Conservation (phyloP, 768 basidiomycete species). For the Suillus placidus region DNA sequence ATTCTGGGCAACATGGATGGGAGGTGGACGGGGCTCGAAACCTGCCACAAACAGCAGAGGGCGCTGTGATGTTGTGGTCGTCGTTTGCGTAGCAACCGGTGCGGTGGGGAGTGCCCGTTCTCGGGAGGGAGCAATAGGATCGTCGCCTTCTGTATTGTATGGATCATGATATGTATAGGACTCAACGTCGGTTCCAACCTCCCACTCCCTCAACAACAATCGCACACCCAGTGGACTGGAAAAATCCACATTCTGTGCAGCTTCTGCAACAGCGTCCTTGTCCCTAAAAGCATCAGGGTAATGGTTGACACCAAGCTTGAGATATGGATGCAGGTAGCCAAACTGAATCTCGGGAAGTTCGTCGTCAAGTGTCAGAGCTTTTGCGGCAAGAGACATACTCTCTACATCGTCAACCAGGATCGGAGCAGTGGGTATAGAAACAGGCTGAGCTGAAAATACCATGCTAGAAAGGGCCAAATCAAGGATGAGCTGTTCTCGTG, state of each 20-base stretch:
- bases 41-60: conserved; percentile 46
- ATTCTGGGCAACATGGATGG: conserved; percentile 12
- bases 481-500: conserved; percentile 61
- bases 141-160: conserved; percentile 44
- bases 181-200: conserved; percentile 52
- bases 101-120: conserved; percentile 15
- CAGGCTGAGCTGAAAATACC: conserved; percentile 52
- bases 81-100: conserved; percentile 23
- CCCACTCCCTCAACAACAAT: conserved; percentile 71
- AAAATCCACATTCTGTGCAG: conserved; percentile 23
- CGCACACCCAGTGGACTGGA: conserved; percentile 56
- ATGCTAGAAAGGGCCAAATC: conserved; percentile 64
- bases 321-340: conserved; percentile 59
- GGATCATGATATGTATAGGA: conserved; percentile 57
- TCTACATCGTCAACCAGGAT: conserved; percentile 42
- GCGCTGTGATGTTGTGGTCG: conserved; percentile 27
- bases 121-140: conserved; percentile 16
- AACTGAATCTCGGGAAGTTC: conserved; percentile 64
- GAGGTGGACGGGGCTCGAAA: conserved; percentile 25
- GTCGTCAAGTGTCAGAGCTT: conserved; percentile 50
- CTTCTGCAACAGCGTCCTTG: conserved; percentile 22
- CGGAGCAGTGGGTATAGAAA: conserved; percentile 33
- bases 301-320: conserved; percentile 32
- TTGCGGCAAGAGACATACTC: conserved; percentile 56
- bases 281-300: conserved; percentile 28